phyloP scores from a whole-genome alignment of 2,329 filamentous ascomycete species.

The Aspergillus quadrilineatus region DNA sequence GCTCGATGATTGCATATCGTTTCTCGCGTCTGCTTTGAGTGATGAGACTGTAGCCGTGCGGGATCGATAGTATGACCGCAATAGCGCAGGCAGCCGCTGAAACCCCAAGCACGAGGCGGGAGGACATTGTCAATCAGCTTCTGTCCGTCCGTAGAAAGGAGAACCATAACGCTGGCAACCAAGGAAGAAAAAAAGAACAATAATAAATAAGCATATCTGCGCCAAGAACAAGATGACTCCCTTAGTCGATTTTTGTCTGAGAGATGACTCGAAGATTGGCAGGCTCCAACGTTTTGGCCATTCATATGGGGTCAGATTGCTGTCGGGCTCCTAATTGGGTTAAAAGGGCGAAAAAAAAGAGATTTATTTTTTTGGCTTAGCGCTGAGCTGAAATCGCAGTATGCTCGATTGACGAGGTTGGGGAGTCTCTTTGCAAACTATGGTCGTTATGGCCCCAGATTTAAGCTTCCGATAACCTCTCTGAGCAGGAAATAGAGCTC shows the following conservation, averaged over 20 bases:
- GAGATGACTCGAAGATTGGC: background rate
- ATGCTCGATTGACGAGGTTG: background rate
- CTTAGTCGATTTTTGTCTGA: background rate
- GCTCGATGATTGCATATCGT: background rate
- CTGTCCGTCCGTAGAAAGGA: background rate
- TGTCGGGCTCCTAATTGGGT: background rate
- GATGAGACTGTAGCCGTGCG: constrained; percentile 3
- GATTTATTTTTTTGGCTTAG: too few relatives aligned
- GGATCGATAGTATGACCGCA: background rate
- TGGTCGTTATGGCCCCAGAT: too few relatives aligned
- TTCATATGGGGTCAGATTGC: background rate
- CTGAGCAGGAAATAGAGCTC: too few relatives aligned
- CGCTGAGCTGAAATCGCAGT: too few relatives aligned
- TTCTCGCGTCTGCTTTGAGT: background rate
- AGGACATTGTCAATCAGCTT: background rate
- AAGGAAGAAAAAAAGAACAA: too few relatives aligned
- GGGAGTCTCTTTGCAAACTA: too few relatives aligned
- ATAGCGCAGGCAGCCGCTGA: background rate
- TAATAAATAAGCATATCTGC: too few relatives aligned
- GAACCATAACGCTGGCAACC: too few relatives aligned
- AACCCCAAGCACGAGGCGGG: background rate
- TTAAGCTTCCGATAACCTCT: too few relatives aligned
- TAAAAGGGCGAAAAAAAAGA: too few relatives aligned
- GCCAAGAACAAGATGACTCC: background rate
- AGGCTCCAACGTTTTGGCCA: background rate